Base-by-base conservation (phyloP, 2,329 filamentous ascomycete genomes). In the Anthostomella pinea region DNA sequence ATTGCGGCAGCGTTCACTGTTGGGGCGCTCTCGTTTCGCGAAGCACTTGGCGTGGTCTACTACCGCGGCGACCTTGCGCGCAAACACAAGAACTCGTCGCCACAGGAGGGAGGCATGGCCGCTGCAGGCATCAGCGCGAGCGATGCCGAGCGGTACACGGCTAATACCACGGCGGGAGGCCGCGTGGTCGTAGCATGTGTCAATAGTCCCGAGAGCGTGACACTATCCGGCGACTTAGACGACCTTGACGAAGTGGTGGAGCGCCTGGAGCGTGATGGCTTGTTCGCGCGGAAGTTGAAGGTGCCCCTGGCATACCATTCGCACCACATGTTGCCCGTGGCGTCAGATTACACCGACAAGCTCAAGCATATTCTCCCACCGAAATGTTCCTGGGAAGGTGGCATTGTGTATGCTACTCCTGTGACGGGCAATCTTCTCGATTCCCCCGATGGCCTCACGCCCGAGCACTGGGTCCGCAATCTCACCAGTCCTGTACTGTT, bases 1-100 rank as follows among this genome's bases (percentile, higher is more conserved):
- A 65, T 66, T 10, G 61, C 56, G 0, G 64, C 60, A 6, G 63
- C 62, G 0, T 67, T 63, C 39, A 54, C 62, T 0, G 44, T 56
- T 0, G 56, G 57, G 2, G 43, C 39, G 5, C 27, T 64, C 5
- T 48, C 46, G 2, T 32, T 46, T 2, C 19, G 48, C 18, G 48
- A 58, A 11, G 62, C 62, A 1, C 53, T 63, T 6, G 39, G 44
- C 4, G 37, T 60, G 3, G 54, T 62, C 0, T 66, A 58, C 37
- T 57, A 57, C 33, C 56, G 65, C 3, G 64, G 63, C 19, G 4
- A 31, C 6, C 29, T 39, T 10, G 29, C 29, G 16, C 4, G 11
- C 9, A 21, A 31, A 8, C 16, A 13, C 19, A 31, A 22, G 29
- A 16, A 14, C 11, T 16, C 21, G 5, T 11, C 9, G 9, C 29